Conservation (phyloP, 2,329 filamentous ascomycete species). For the Pseudogymnoascus sp. region DNA sequence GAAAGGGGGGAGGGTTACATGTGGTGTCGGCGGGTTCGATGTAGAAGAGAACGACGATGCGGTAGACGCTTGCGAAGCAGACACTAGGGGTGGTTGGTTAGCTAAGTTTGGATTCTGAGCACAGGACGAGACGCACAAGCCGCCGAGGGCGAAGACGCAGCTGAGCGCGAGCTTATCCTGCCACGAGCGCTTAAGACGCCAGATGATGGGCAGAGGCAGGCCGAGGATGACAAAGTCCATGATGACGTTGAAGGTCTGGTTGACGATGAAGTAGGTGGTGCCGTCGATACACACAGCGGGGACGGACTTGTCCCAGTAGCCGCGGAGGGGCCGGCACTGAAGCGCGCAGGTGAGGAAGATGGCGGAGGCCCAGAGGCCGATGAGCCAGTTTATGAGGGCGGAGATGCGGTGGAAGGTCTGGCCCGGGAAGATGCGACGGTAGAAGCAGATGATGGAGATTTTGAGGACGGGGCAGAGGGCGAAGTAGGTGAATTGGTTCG, state of each 20-base stretch:
- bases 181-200: slow-evolving; percentile 10
- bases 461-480: not conserved
- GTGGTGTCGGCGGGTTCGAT: slow-evolving; percentile 19
- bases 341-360: slow-evolving; percentile 16
- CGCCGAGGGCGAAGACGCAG: slow-evolving; percentile 15
- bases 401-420: slow-evolving; percentile 13
- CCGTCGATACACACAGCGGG: slow-evolving; percentile 15
- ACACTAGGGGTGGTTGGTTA: slow-evolving; percentile 8
- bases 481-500: slow-evolving; percentile 2
- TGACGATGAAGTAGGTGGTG: slow-evolving; percentile 14
- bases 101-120: not conserved
- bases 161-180: slow-evolving; percentile 13
- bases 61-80: slow-evolving; percentile 18
- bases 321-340: slow-evolving; percentile 16
- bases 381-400: slow-evolving; percentile 17
- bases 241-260: slow-evolving; percentile 15
- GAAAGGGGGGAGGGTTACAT: slow-evolving; percentile 12
- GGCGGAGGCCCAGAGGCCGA: slow-evolving; percentile 12
- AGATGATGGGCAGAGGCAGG: slow-evolving; percentile 16
- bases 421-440: not conserved
- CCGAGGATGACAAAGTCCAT: slow-evolving; percentile 15
- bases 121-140: slow-evolving; percentile 11
- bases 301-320: slow-evolving; percentile 19
- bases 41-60: slow-evolving; percentile 17
- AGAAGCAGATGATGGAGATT: slow-evolving; percentile 9